Conservation (phyloP, 495 filamentous ascomycete genomes). For the Glutinoglossum americanum region DNA sequence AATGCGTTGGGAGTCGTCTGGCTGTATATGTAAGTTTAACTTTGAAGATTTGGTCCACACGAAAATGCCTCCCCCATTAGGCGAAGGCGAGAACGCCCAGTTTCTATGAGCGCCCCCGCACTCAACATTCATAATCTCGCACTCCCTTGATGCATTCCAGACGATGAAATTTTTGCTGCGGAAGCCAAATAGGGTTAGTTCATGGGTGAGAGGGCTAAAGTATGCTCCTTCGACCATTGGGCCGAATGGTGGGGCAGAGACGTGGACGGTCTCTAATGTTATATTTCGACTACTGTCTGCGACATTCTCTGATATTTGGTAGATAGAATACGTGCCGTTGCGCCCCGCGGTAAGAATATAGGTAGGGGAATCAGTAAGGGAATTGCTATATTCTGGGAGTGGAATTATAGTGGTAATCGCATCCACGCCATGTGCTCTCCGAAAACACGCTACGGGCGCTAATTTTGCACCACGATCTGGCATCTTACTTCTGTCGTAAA, state of each 20-base stretch:
- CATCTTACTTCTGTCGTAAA: conserved; percentile 22
- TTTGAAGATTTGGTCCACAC: conserved; percentile 30
- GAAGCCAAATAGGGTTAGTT: conserved; percentile 64
- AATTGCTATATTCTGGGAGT: conserved; percentile 11
- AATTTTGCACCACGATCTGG: conserved; percentile 12
- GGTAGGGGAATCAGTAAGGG: not conserved
- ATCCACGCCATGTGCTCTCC: conserved; percentile 34
- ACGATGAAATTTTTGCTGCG: conserved; percentile 52
- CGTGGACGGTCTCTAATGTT: conserved; percentile 26
- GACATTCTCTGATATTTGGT: conserved; percentile 12
- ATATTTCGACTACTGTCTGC: not conserved
- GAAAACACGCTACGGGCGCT: conserved; percentile 13
- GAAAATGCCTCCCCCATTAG: conserved; percentile 19
- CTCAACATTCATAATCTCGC: conserved; percentile 43
- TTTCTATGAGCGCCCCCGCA: conserved; percentile 68
- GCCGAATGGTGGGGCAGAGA: conserved; percentile 35
- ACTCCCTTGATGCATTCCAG: conserved; percentile 46
- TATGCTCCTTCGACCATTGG: conserved; percentile 47
- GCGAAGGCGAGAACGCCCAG: conserved; percentile 36
- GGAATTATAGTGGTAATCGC: conserved; percentile 43
- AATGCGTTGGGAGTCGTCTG: conserved; percentile 23
- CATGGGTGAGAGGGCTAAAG: conserved; percentile 22
- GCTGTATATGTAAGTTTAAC: conserved; percentile 27
- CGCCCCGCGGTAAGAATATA: conserved; percentile 45
- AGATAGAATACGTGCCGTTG: conserved; percentile 50